Percentiles rank a stretch among this genome's conserved stretches.
These are phyloP conservation scores for Citrus cavaleriei DNA, from an alignment of 345 rosid species.

Conservation along the genomic window DNA sequence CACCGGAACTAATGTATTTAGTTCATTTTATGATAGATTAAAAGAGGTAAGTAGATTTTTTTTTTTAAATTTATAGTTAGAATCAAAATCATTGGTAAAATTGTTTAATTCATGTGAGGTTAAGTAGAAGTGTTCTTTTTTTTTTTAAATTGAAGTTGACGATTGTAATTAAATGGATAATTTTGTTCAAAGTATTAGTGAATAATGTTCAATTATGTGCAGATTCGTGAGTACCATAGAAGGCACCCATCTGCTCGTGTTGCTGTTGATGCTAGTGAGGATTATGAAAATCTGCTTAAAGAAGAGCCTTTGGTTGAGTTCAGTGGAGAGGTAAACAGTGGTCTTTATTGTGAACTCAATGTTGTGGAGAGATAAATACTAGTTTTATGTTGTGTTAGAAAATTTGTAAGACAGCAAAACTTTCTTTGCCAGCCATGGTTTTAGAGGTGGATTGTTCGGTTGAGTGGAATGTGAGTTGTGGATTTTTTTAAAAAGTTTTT, in stretches of 20 bases:
- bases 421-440: neutral
- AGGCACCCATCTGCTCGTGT: constrained; percentile 81
- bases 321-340: constrained; percentile 73
- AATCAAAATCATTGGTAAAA: neutral
- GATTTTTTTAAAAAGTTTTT: neutral
- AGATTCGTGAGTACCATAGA: constrained; percentile 92
- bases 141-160: no score
- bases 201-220: constrained; percentile 2
- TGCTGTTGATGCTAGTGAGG: constrained; percentile 68
- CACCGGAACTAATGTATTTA: constrained; percentile 64
- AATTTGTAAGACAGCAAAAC: neutral
- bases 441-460: neutral
- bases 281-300: constrained; percentile 64
- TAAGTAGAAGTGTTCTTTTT: no score
- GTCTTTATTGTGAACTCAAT: neutral
- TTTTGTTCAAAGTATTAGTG: neutral
- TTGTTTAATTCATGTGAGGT: neutral
- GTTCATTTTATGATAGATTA: constrained; percentile 85
- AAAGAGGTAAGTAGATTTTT: constrained; percentile 59
- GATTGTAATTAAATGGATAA: no score
- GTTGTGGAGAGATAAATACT: neutral
- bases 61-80: neutral
- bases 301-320: constrained; percentile 82
- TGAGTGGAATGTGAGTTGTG: neutral
- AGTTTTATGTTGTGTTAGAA: neutral